Evolutionary conservation across 2,329 filamentous ascomycete species (phyloP), one percentile per base, ranked within the genome.

Genomic region (Aspergillus ibericus): DNA sequence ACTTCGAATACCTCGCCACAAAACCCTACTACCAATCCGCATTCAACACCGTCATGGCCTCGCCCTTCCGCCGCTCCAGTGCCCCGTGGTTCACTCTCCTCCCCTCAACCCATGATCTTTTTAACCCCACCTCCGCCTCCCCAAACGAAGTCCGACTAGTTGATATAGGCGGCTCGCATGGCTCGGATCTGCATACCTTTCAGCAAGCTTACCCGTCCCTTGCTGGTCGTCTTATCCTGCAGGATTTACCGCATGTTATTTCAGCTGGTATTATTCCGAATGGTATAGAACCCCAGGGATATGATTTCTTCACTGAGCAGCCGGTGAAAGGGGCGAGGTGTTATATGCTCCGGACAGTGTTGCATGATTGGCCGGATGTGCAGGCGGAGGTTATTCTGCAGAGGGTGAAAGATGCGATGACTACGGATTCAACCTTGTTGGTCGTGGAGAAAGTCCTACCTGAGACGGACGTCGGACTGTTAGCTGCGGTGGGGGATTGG

Each of bases 271-370:
- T 79, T 53, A 3, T 18, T 2, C 35, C 46, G 10, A 16, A 51
- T 5, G 18, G 29, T 3, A 53, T 60, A 29, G 52, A 50, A 10
- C 18, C 34, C 15, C 34, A 46, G 2, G 18, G 27, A 15, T 44
- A 60, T 36, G 51, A 54, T 18, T 75, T 78, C 59, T 76, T 79
- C 55, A 72, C 68, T 0, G 68, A 72, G 5, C 77, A 80, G 53
- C 76, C 76, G 0, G 60, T 80, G 7, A 72, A 67, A 22, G 78
- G 76, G 3, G 78, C 78, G 0, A 71, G 71, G 5, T 70, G 66
- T 5, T 72, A 72, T 49, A 71, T 65, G 49, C 50, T 70, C 35
- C 61, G 72, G 42, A 66, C 67, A 7, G 68, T 76, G 3, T 54
- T 75, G 25, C 71, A 77, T 56, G 70, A 76, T 61, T 75, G 70